phyloP scores from a whole-genome alignment of 176 grass and related monocot genomes.

The Aegilops umbellulata region DNA sequence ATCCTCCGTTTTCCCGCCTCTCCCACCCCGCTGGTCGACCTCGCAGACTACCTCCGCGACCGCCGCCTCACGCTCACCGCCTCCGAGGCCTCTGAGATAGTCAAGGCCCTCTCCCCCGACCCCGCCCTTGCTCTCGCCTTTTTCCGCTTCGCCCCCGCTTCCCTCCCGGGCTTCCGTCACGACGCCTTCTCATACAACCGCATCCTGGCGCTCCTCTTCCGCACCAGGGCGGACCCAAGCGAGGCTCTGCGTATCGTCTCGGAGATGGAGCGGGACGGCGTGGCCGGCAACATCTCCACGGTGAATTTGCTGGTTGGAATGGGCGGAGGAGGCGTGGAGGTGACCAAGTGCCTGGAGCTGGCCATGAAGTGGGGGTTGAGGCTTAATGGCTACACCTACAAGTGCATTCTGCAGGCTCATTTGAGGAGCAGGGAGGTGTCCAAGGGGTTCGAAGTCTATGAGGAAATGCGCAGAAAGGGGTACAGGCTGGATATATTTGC shows the following conservation, averaged over 20 bases:
- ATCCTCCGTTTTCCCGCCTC: constrained; percentile 47
- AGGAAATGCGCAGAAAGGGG: constrained; percentile 81
- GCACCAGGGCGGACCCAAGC: neutral
- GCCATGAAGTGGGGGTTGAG: constrained; percentile 65
- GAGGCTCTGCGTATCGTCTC: constrained; percentile 47
- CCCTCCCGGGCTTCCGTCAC: constrained; percentile 67
- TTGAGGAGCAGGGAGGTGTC: constrained; percentile 67
- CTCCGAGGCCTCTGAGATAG: constrained; percentile 66
- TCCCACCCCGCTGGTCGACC: constrained; percentile 58
- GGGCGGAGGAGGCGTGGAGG: constrained; percentile 44
- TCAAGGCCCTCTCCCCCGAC: constrained; percentile 59
- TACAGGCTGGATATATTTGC: constrained; percentile 92
- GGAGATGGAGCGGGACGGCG: constrained; percentile 72
- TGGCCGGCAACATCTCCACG: constrained; percentile 78
- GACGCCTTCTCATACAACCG: constrained; percentile 96
- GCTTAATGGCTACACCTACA: constrained; percentile 83
- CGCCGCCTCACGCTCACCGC: constrained; percentile 54
- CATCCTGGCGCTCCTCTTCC: constrained; percentile 57
- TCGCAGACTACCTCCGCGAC: constrained; percentile 61
- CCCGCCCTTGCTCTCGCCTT: constrained; percentile 63
- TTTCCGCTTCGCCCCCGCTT: constrained; percentile 61
- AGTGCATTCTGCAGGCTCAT: constrained; percentile 85
- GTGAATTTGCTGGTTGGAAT: constrained; percentile 83
- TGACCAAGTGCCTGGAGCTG: constrained; percentile 65
- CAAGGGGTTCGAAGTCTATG: constrained; percentile 62